Base-by-base conservation (phyloP, 2,329 filamentous ascomycete genomes). In the Diaporthe ampelina region DNA sequence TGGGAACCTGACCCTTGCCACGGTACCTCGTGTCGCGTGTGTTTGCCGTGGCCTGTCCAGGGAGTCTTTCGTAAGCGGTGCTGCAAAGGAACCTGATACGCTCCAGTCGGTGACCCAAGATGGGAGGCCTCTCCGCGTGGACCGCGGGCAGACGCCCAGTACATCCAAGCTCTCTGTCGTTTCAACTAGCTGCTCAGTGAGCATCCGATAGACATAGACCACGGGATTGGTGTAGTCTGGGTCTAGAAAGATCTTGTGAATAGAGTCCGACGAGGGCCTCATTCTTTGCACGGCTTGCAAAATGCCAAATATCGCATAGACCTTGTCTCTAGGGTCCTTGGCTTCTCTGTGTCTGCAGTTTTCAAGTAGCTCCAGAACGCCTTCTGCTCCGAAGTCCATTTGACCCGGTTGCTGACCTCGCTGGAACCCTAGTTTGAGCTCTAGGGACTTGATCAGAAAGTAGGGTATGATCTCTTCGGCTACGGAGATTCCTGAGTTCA, bases 321-420 rank as follows among this genome's bases (percentile, higher is more conserved):
- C 26, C n/a, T 59, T 59, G 57, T 59, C 57, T n/a, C 57, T 59
- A 35, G 57, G 57, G 9, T 59, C 57, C 35, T 40, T 40, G 21
- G 57, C 21, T 15, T 59, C 4, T 21, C 35, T 59, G 13, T 59
- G 57, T 8, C 57, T 59, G 57, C 57, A 43, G n/a, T 17, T 59
- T 15, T 59, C 57, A 3, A 59, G 57, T n/a, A 59, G 35, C 10
- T 40, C 40, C 4, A 59, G 57, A 40, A 59, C 35, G 1, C 57
- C 57, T 26, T 59, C n/a, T 43, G 57, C 57, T 24, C 35, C n/a
- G n/a, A 59, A 59, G 57, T 59, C 57, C 17, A 32, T 19, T 15
- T n/a, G 35, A 24, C 40, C 21, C 40, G 32, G 57, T 9, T 9
- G 13, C 15, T 35, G 24, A 8, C 21, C 29, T 40, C 19, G 32